These are phyloP conservation scores for Cordyceps tenuipes DNA, from an alignment of 2,329 filamentous ascomycete genomes.

Conservation along the genomic window DNA sequence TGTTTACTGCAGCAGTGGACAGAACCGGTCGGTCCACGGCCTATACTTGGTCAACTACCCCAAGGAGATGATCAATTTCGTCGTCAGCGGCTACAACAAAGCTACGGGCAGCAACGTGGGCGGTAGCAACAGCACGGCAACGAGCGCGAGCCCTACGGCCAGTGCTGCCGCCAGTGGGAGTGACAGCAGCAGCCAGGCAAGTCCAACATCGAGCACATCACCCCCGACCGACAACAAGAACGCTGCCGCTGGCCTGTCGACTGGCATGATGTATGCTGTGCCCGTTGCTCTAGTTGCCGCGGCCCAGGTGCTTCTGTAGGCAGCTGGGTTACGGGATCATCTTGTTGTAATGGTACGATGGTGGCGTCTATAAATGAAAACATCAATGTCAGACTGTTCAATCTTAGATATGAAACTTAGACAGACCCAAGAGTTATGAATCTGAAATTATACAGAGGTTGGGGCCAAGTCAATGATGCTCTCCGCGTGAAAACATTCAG, in stretches of 20 bases:
- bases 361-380: neutral
- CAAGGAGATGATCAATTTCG: slow-evolving; percentile 26
- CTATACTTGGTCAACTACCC: slow-evolving; percentile 29
- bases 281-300: slow-evolving; percentile 3
- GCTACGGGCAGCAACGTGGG: slow-evolving; percentile 7
- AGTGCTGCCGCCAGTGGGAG: slow-evolving; percentile 1
- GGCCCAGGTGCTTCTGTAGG: slow-evolving; percentile 8
- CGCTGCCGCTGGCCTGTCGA: slow-evolving; percentile 3
- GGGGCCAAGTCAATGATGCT: neutral
- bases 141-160: slow-evolving; percentile 7
- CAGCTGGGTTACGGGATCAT: neutral
- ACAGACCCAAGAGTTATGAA: neutral
- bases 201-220: neutral
- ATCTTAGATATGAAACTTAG: neutral
- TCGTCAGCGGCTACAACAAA: slow-evolving; percentile 25
- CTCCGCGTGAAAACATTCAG: neutral
- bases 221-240: neutral
- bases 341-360: neutral
- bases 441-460: neutral
- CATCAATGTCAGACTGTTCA: neutral
- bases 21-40: slow-evolving; percentile 22
- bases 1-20: slow-evolving; percentile 30
- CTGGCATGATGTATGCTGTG: slow-evolving; percentile 1
- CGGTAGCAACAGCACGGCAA: slow-evolving; percentile 6
- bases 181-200: neutral